Evolutionary conservation across 1,139 yeast species (phyloP), one percentile per base, ranked within the genome.

Genomic region (Suhomyces wounanorum): DNA sequence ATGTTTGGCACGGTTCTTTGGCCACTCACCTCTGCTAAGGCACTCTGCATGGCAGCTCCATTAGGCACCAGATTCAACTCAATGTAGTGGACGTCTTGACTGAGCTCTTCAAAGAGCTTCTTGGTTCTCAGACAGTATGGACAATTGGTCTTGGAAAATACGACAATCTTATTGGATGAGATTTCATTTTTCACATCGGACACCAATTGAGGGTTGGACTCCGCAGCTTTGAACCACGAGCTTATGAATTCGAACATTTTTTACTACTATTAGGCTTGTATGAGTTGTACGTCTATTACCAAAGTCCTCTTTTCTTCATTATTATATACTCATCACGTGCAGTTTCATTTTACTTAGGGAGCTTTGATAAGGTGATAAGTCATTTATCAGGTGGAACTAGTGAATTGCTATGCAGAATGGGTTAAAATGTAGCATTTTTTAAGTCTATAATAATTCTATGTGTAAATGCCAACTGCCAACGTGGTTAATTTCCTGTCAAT

Each of bases 51-150:
- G 8, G 31, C 51, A 1, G 56, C 37, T 1, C 73, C 73, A 28
- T 64, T 54, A 7, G 47, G 26, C 3, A 54, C 36, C 3, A 49
- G 48, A 56, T 68, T 62, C 44, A 69, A 58, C 51, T 69, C 73
- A n/a, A 66, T 45, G 10, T 65, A 47, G 43, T 61, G 59, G 48
- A 52, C 59, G 16, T 62, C 52, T 36, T 56, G 53, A 11, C 57
- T 52, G 42, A 61, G 53, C 13, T 52, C 46, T 8, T 45, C 33
- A 8, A 69, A 53, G 39, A 65, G 53, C 8, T 51, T 37, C 55
- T 69, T 69, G 44, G 73, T 62, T 16, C 55, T 48, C 10, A 43
- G 54, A 47, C 73, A 68, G 50, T 67, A 69, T 1, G 71, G 70
- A 49, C 74, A 69, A 53, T 64, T 64, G n/a, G 67, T 40, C 50